Evolutionary conservation across 1,284 basidiomycete genomes (phyloP), one percentile per base, ranked within the genome.

Genomic region (Naganishia liquefaciens): DNA sequence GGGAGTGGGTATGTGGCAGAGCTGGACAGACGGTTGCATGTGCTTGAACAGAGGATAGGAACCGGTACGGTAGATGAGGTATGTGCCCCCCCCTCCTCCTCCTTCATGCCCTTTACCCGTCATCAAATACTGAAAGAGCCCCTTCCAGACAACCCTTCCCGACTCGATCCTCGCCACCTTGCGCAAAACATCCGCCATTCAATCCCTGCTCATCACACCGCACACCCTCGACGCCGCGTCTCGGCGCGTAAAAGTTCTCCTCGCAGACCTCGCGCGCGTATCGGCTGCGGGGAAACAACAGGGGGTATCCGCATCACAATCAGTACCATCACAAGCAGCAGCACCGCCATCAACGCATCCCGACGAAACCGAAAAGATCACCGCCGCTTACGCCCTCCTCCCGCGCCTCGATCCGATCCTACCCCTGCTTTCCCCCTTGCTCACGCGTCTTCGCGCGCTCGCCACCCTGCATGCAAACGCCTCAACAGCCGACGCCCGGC

Each of bases 171-270:
- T 96, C 0, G 87, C 90, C 0, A 86, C 92, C 49, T 82, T 98
- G 47, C 84, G 84, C 19, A 87, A 91, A 33, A 84, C 97, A 43
- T 92, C 91, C 73, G 86, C 87, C 30, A 67, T 75, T 64, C 82
- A 98, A 33, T 86, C 87, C 2, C 82, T 98, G 17, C 85, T 99
- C 57, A 91, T 93, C 0, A 93, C 98, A 80, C 95, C 96, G 0
- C 87, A 93, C 6, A 94, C 99, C 75, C 88, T 99, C 43, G 95
- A 99, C 77, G 89, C 92, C n/a, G 90, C 98, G 69, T 93, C 93
- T 1, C 86, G 94, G 19, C 87, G 95, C 9, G 86, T 98, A 70
- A 99, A 98, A 74, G 82, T 97, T 10, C 85, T 98, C 19, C 84
- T 95, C 9, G 89, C 92, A 0, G 95, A 99, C 76, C 85, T 99